Base-by-base conservation (phyloP, 2,329 filamentous ascomycete genomes). In the Fusarium pseudograminearum region DNA sequence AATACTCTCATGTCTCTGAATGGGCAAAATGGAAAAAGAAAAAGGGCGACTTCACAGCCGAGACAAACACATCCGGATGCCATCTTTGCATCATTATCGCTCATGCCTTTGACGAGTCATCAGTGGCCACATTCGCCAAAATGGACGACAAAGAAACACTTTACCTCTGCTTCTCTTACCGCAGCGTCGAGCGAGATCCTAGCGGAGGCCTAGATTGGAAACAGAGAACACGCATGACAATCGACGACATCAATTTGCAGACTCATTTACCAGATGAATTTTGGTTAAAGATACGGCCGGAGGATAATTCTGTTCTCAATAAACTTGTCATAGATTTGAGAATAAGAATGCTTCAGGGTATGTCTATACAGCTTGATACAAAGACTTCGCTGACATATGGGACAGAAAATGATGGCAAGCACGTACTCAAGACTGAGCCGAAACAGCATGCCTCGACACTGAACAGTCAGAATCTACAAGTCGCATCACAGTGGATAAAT, bases 11-110 rank as follows among this genome's bases (percentile, higher is more conserved):
- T 5, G 8, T 20, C 1, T 44, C 51, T 2, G 30, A 30, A 1
- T 59, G 54, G 57, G 57, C 34, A 6, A 47, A 58, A 3, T 60
- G 57, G 57, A 10, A 41, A 50, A 60, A 60, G 3, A 41, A n/a
- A 8, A 60, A 60, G 12, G 2, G 5, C 10, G 53, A 50, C 0
- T 60, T 60, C 6, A 1, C 30, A 2, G 5, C 41, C 10, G 41
- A 48, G 2, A 18, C 57, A 4, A 34, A 4, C 12, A 5, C 28
- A 1, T 41, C 54, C 1, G 57, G 57, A 4, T 60, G 57, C 14
- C 57, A 60, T 59, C 41, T 60, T 3, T 60, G 57, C 3, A 60
- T 60, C 3, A 40, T 59, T 0, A 50, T 60, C 1, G 41, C 57
- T 3, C 57, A 59, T 2, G 41, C 41, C 0, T 60, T 60, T 15